Evolutionary conservation across 306 rosid genomes (phyloP).

Genomic region (Vigna reflexopilosa): DNA sequence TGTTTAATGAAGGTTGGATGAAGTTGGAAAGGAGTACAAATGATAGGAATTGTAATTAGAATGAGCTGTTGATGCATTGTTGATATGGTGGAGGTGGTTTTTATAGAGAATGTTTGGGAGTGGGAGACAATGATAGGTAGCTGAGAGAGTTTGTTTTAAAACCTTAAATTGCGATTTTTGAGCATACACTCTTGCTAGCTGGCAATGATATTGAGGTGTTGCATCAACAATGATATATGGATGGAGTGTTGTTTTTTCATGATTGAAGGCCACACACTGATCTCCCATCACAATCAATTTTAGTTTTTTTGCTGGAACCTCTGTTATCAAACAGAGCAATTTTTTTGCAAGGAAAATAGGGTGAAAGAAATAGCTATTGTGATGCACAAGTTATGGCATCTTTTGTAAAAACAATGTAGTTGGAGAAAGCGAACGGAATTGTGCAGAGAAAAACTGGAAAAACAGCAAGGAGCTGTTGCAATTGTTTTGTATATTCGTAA

Average conservation of each 20-base stretch:
- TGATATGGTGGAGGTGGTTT: background rate
- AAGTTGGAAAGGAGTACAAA: no score
- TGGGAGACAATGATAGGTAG: slow-evolving; percentile 44
- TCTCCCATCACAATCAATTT: slow-evolving; percentile 1
- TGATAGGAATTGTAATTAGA: slow-evolving; percentile 4
- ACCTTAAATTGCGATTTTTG: slow-evolving; percentile 29
- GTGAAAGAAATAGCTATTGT: background rate
- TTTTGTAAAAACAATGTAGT: no score
- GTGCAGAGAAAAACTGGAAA: no score
- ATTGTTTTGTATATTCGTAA: no score
- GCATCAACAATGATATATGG: slow-evolving; percentile 18
- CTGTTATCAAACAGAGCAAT: background rate
- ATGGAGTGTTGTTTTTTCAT: background rate
- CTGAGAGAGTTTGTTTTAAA: slow-evolving; percentile 27
- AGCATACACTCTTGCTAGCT: slow-evolving; percentile 3
- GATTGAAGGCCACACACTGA: background rate
- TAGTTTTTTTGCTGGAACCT: background rate
- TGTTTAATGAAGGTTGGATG: no score
- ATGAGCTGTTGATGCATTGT: slow-evolving; percentile 41
- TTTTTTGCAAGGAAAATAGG: background rate
- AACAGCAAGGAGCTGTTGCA: no score
- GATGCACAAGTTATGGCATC: no score
- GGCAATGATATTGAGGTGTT: slow-evolving; percentile 30
- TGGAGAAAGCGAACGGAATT: no score
- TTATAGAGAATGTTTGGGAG: slow-evolving; percentile 32